Evolutionary conservation across 768 basidiomycete genomes (phyloP), one percentile per base, ranked within the genome.

Genomic region (Russula abietina): DNA sequence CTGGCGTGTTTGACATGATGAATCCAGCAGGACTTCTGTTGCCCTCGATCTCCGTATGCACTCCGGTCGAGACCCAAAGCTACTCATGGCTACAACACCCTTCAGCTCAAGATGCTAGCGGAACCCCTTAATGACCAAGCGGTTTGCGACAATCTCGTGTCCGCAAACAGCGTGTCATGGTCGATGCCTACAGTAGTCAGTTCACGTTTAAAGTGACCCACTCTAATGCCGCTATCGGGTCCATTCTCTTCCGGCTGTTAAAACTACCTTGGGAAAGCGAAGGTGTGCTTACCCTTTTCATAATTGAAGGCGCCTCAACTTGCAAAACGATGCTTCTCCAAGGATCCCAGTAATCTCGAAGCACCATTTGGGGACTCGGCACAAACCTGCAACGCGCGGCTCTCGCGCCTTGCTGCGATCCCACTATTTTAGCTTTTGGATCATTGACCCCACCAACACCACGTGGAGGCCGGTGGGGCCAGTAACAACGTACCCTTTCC

Each of bases 331-430:
- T 26, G n/a, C 24, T 53, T 53, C 51, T 24, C 43, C 43, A 45
- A 58, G 61, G 51, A 19, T 53, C 50, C 43, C 51, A 52, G 33
- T n/a, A 16, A 32, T 32, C 39, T 54, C 43, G 43, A 36, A 48
- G n/a, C 26, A 28, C 36, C 4, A 28, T 45, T 26, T 33, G 33
- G 45, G 45, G 22, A 24, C 7, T 28, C 7, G 19, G 11, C 57
- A 50, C 51, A 59, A 30, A 22, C 61, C 61, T 33, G 10, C n/a
- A 32, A 54, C 45, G 51, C 55, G 57, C 57, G 36, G 62, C n/a
- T 33, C 51, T 48, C 28, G n/a, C 30, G 26, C 28, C 32, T 39
- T 39, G 17, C 57, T 53, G n/a, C 22, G 52, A 32, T 53, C 33
- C 26, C 22, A 46, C 45, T 46, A 39, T 3, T 39, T n/a, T 52